A percentile compares a stretch with the other conserved stretches of the same genome.
These are phyloP conservation scores for Aspergillus conjunctus DNA, from an alignment of 495 filamentous ascomycete genomes.

Conservation along the genomic window DNA sequence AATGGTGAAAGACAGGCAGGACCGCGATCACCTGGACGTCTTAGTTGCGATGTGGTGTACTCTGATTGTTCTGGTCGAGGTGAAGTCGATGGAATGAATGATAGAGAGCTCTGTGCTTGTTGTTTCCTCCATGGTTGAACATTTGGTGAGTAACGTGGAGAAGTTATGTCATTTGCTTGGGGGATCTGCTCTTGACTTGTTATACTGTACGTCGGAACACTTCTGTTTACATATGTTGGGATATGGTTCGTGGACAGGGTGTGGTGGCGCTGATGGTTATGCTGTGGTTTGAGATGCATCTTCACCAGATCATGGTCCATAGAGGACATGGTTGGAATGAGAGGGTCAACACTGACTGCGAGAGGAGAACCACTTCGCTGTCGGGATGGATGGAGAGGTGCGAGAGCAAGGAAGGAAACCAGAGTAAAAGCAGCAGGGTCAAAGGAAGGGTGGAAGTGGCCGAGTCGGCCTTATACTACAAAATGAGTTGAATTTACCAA, in stretches of 20 bases:
- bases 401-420: slow-evolving; percentile 8
- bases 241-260: slow-evolving; percentile 22
- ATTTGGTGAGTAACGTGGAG: slow-evolving; percentile 30
- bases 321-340: slow-evolving; percentile 23
- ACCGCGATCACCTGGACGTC: slow-evolving; percentile 33
- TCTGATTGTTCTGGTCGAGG: slow-evolving; percentile 32
- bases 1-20: slow-evolving; percentile 43
- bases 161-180: slow-evolving; percentile 17
- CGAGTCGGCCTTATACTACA: slow-evolving; percentile 28
- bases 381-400: not conserved
- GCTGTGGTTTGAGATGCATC: slow-evolving; percentile 14
- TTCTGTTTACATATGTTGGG: slow-evolving; percentile 25
- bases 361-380: not conserved
- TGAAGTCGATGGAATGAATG: slow-evolving; percentile 30
- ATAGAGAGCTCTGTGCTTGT: slow-evolving; percentile 31
- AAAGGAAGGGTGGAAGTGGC: slow-evolving; percentile 10
- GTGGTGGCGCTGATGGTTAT: slow-evolving; percentile 24
- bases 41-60: slow-evolving; percentile 31
- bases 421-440: slow-evolving; percentile 14
- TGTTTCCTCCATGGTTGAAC: slow-evolving; percentile 30
- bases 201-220: slow-evolving; percentile 22
- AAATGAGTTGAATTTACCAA: slow-evolving; percentile 5
- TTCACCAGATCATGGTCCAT: slow-evolving; percentile 19
- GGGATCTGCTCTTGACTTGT: slow-evolving; percentile 12
- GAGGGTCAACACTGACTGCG: slow-evolving; percentile 1